Evolutionary conservation across 1,284 basidiomycete species (phyloP).

Genomic region (Apiotrichum siamense): DNA sequence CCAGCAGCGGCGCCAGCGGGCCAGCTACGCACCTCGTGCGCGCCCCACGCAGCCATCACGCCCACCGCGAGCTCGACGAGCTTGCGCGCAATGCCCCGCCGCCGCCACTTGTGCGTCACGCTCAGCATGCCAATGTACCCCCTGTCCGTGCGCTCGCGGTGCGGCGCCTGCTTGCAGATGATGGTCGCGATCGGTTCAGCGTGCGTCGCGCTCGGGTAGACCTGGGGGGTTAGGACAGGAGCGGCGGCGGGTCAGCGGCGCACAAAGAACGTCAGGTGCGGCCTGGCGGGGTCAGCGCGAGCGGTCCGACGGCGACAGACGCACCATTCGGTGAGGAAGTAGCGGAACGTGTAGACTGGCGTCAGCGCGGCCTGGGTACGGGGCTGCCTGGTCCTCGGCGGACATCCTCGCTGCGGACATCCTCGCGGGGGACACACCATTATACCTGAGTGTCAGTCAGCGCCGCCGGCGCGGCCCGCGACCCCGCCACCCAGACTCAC

Average conservation of each 20-base stretch:
- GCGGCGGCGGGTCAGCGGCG: not conserved
- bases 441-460: slow-evolving; percentile 23
- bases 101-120: slow-evolving; percentile 70
- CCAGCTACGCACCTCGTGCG: slow-evolving; percentile 75
- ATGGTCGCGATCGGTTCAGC: slow-evolving; percentile 74
- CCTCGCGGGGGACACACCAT: slow-evolving; percentile 14
- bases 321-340: slow-evolving; percentile 90
- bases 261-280: slow-evolving; percentile 85
- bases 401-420: too few relatives aligned
- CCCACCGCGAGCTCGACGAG: slow-evolving; percentile 72
- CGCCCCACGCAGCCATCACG: slow-evolving; percentile 70
- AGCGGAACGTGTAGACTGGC: slow-evolving; percentile 55
- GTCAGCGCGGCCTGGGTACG: not conserved
- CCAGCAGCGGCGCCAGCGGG: too few relatives aligned
- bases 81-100: slow-evolving; percentile 77
- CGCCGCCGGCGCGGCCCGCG: not conserved
- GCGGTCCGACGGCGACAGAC: slow-evolving; percentile 11
- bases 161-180: slow-evolving; percentile 89
- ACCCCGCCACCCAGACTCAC: slow-evolving; percentile 55
- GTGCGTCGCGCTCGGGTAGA: slow-evolving; percentile 17
- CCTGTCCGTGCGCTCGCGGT: slow-evolving; percentile 66
- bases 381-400: too few relatives aligned
- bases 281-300: slow-evolving; percentile 55
- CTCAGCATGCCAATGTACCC: slow-evolving; percentile 99
- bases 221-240: slow-evolving; percentile 12